phyloP scores from a whole-genome alignment of 2,329 filamentous ascomycete species.

The Pleoardoris graminearum region DNA sequence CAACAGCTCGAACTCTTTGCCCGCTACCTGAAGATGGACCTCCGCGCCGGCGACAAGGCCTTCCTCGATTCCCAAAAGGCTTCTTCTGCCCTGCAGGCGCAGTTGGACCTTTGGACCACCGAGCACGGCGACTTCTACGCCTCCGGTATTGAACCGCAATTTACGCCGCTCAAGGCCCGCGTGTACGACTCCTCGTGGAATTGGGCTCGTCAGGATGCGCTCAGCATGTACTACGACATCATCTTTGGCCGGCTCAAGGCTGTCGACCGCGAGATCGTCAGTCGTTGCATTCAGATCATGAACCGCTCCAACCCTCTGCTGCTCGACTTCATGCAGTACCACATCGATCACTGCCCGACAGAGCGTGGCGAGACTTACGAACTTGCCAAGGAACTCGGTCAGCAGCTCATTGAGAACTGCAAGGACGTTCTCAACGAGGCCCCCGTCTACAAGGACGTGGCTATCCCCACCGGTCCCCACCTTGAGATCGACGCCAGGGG shows the following conservation, averaged over 20 bases:
- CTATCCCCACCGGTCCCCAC: constrained; percentile 85
- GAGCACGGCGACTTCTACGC: constrained; percentile 98
- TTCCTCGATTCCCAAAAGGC: constrained; percentile 83
- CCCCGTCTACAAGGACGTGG: constrained; percentile 95
- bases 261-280: constrained; percentile 96
- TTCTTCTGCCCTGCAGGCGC: constrained; percentile 83
- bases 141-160: constrained; percentile 88
- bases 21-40: constrained; percentile 94
- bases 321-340: constrained; percentile 99
- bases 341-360: constrained; percentile 97
- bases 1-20: constrained; percentile 95
- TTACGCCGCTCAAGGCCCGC: constrained; percentile 90
- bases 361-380: constrained; percentile 97
- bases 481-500: constrained; percentile 91
- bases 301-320: constrained; percentile 96
- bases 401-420: constrained; percentile 96
- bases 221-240: constrained; percentile 99
- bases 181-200: constrained; percentile 99
- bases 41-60: constrained; percentile 94
- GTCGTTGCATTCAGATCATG: constrained; percentile 98
- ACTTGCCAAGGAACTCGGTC: constrained; percentile 91
- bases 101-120: constrained; percentile 90
- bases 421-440: constrained; percentile 82
- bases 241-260: constrained; percentile 93
- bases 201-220: constrained; percentile 95